Conservation (phyloP, 345 rosid species). For the Dipteronia sinensis region DNA sequence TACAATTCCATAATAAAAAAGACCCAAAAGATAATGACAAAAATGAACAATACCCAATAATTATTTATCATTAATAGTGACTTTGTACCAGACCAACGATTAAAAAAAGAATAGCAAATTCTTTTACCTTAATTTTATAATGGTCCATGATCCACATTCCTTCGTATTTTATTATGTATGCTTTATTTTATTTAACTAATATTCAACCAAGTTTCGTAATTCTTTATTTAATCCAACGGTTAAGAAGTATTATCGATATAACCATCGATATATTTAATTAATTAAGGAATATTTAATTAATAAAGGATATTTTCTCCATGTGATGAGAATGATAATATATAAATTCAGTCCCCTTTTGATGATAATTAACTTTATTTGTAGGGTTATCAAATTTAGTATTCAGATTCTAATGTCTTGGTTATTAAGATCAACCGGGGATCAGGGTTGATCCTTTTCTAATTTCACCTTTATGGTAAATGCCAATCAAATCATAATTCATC, state of each 20-base stretch:
- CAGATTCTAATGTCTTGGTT: not conserved
- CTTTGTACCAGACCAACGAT: not conserved
- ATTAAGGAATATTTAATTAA: not conserved
- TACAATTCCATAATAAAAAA: slow-evolving; percentile 8
- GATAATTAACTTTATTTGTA: not conserved
- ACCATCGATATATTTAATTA: slow-evolving; percentile 2
- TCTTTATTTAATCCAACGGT: slow-evolving; percentile 12
- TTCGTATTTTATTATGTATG: not conserved
- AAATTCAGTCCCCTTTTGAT: not conserved
- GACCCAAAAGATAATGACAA: not conserved
- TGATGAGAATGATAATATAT: slow-evolving; percentile 1
- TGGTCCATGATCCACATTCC: slow-evolving; percentile 7
- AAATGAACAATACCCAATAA: not conserved
- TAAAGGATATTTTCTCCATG: not conserved
- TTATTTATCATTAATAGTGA: not conserved
- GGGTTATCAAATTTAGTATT: not conserved
- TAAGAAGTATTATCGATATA: slow-evolving; percentile 5
- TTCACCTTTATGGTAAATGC: not conserved
- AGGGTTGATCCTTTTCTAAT: not conserved
- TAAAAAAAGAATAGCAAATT: not conserved
- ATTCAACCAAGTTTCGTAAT: not conserved
- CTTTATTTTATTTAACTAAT: not conserved
- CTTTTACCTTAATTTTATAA: not conserved
- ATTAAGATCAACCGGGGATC: not conserved
- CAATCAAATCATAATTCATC: not conserved